phyloP scores from a whole-genome alignment of 2,329 filamentous ascomycete genomes.

The Aureobasidium mangrovei region DNA sequence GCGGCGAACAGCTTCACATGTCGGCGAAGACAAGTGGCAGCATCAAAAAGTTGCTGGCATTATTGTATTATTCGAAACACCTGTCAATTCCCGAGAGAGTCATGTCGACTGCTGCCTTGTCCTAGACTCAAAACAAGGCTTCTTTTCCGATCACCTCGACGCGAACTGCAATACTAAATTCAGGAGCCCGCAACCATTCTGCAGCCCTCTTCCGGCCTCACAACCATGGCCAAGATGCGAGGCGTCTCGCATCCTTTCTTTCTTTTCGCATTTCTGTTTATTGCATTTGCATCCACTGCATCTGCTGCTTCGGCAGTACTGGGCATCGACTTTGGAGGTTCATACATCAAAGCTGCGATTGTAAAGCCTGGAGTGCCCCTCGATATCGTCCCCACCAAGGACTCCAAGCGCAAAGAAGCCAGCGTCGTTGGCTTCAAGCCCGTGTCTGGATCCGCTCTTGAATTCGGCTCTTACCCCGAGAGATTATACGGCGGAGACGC shows the following conservation, averaged over 20 bases:
- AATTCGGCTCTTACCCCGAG: constrained; percentile 59
- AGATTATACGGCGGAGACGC: constrained; percentile 88
- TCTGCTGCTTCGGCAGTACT: constrained; percentile 68
- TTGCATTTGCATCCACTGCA: constrained; percentile 48
- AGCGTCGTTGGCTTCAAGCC: constrained; percentile 93
- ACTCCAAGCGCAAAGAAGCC: constrained; percentile 90
- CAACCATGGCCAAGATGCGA: constrained; percentile 12
- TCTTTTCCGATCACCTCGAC: not conserved
- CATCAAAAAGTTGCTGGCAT: constrained; percentile 7
- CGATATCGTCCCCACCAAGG: constrained; percentile 95
- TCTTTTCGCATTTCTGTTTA: constrained; percentile 39
- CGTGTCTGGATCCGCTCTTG: constrained; percentile 46
- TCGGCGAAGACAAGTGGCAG: constrained; percentile 12
- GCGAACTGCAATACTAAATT: not conserved
- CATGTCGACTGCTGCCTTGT: constrained; percentile 5
- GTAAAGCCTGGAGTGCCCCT: constrained; percentile 96
- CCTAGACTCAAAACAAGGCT: not conserved
- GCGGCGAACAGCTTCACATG: constrained; percentile 4
- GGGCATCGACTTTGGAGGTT: constrained; percentile 87
- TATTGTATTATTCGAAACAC: not conserved
- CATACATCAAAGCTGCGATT: constrained; percentile 91
- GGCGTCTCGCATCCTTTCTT: constrained; percentile 1
- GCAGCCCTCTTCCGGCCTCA: not conserved
- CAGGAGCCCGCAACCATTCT: not conserved
- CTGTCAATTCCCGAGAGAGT: not conserved